Conservation (phyloP, 2,329 filamentous ascomycete genomes). For the Coleophoma cylindrospora region DNA sequence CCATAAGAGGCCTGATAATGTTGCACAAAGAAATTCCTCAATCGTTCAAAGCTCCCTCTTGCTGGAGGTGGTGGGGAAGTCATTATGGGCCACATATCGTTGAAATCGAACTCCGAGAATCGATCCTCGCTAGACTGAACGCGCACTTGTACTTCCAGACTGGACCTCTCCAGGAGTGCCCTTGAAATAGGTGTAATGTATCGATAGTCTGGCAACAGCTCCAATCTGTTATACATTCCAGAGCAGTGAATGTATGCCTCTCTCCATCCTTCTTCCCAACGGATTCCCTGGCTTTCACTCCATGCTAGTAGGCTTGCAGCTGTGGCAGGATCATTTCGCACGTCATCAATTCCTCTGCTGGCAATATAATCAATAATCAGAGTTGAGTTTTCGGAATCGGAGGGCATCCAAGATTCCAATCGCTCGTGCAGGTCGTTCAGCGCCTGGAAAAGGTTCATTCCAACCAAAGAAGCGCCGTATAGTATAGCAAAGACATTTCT, state of each 20-base stretch:
- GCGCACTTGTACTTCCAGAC: slow-evolving; percentile 55
- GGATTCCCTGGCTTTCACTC: slow-evolving; percentile 55
- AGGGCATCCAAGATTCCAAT: slow-evolving; percentile 52
- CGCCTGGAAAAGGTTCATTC: slow-evolving; percentile 57
- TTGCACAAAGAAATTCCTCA: slow-evolving; percentile 54
- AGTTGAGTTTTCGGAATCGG: slow-evolving; percentile 49
- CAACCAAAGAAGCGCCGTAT: slow-evolving; percentile 60
- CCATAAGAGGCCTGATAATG: slow-evolving; percentile 54
- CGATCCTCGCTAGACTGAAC: slow-evolving; percentile 58
- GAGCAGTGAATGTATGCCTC: slow-evolving; percentile 64
- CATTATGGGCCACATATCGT: slow-evolving; percentile 51
- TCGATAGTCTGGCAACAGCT: slow-evolving; percentile 49
- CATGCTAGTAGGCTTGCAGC: slow-evolving; percentile 61
- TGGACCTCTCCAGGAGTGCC: slow-evolving; percentile 56
- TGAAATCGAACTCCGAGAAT: slow-evolving; percentile 54
- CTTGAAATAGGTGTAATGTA: slow-evolving; percentile 56
- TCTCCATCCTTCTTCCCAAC: slow-evolving; percentile 61
- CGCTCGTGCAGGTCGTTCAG: slow-evolving; percentile 57
- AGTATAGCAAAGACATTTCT: slow-evolving; percentile 65
- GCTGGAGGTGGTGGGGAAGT: slow-evolving; percentile 25
- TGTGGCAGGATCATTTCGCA: slow-evolving; percentile 52
- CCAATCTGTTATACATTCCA: slow-evolving; percentile 54
- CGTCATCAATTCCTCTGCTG: slow-evolving; percentile 56
- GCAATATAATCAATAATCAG: slow-evolving; percentile 58
- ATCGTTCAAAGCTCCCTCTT: slow-evolving; percentile 48